Conservation (phyloP, 2,329 filamentous ascomycete species). For the Cephalotrichum gorgonifer region DNA sequence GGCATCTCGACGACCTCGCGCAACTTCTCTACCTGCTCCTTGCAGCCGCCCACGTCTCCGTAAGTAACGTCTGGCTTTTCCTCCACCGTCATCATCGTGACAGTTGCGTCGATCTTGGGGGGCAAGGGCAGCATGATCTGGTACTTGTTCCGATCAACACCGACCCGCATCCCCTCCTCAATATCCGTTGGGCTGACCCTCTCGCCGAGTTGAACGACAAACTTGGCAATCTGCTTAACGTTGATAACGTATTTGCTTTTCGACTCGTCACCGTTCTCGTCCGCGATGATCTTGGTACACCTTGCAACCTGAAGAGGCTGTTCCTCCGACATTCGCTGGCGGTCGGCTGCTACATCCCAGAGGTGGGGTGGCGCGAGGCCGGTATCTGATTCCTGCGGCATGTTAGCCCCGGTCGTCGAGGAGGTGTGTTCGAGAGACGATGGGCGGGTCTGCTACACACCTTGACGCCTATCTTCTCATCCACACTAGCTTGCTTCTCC, state of each 20-base stretch:
- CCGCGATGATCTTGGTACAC: slow-evolving; percentile 98
- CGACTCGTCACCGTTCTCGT: slow-evolving; percentile 81
- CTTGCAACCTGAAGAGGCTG: slow-evolving; percentile 94
- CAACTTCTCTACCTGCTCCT: slow-evolving; percentile 98
- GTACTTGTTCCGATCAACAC: slow-evolving; percentile 98
- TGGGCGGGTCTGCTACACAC: slow-evolving; percentile 24
- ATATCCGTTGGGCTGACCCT: slow-evolving; percentile 97
- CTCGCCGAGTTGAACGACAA: slow-evolving; percentile 94
- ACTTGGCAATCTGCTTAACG: slow-evolving; percentile 99
- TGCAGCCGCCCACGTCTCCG: slow-evolving; percentile 96
- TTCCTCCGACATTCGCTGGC: slow-evolving; percentile 97
- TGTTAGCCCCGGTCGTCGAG: slow-evolving; percentile 11
- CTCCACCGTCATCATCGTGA: slow-evolving; percentile 99
- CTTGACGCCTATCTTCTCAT: slow-evolving; percentile 94
- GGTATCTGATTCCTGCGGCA: slow-evolving; percentile 80
- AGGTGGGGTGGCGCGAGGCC: slow-evolving; percentile 96
- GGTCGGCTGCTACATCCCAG: slow-evolving; percentile 96
- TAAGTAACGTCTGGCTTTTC: slow-evolving; percentile 99
- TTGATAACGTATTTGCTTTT: slow-evolving; percentile 99
- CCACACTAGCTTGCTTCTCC: slow-evolving; percentile 94
- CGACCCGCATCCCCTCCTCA: slow-evolving; percentile 97
- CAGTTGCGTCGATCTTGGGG: slow-evolving; percentile 96
- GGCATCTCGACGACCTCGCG: slow-evolving; percentile 99
- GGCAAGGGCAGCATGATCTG: slow-evolving; percentile 94
- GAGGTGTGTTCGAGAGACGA: not conserved